Conservation (phyloP, 306 rosid genomes). For the Vigna unguiculata region DNA sequence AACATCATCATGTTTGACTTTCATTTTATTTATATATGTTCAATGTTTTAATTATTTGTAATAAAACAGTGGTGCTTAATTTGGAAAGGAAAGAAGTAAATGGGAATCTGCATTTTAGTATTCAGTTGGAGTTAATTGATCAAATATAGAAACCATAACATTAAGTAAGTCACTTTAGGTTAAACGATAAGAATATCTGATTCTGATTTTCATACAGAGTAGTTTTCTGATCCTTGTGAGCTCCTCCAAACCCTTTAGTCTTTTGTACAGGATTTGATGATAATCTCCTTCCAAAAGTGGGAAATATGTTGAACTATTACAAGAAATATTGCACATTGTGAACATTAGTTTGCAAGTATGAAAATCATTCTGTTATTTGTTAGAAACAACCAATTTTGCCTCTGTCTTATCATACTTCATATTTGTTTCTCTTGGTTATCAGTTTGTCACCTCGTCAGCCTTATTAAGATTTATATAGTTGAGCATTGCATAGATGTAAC, state of each 20-base stretch:
- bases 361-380: no score
- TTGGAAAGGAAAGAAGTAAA: conserved; percentile 35
- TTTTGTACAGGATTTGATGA: conserved; percentile 15
- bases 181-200: conserved; percentile 17
- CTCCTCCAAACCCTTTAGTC: background rate
- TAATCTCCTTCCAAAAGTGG: background rate
- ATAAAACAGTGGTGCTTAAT: conserved; percentile 12
- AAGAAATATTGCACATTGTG: no score
- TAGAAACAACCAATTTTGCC: no score
- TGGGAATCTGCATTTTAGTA: conserved; percentile 3
- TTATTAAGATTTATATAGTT: conserved; percentile 19
- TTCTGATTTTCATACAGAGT: background rate
- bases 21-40: conserved; percentile 14
- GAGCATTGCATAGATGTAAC: background rate
- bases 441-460: no score
- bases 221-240: conserved; percentile 12
- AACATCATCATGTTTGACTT: conserved; percentile 25
- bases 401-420: no score
- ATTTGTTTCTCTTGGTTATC: no score
- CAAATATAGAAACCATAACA: conserved; percentile 3
- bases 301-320: no score
- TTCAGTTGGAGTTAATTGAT: conserved; percentile 30
- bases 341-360: no score
- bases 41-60: conserved; percentile 22
- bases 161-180: background rate